phyloP scores from a whole-genome alignment of 2,329 filamentous ascomycete genomes.

The Curvularia eragrostidis region DNA sequence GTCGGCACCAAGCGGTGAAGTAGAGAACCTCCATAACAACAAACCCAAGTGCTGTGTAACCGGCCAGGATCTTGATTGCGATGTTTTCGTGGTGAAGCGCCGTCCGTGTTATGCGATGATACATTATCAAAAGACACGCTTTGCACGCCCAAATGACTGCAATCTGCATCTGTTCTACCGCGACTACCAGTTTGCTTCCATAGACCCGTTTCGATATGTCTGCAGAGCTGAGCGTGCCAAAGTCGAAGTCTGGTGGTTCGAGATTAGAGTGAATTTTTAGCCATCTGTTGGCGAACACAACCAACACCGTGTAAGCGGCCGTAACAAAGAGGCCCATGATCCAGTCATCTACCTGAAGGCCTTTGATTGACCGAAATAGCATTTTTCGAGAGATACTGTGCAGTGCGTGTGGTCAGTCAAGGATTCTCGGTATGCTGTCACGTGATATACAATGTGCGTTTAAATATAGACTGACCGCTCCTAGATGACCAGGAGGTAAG shows the following conservation, averaged over 20 bases:
- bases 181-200: slow-evolving; percentile 58
- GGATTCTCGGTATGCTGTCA: neutral
- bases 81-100: slow-evolving; percentile 37
- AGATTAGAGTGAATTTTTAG: slow-evolving; percentile 53
- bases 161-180: slow-evolving; percentile 61
- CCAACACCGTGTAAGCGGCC: slow-evolving; percentile 57
- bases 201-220: slow-evolving; percentile 44
- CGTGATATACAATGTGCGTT: neutral
- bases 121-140: slow-evolving; percentile 61
- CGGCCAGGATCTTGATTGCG: slow-evolving; percentile 54
- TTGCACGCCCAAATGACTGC: slow-evolving; percentile 61
- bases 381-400: slow-evolving; percentile 54
- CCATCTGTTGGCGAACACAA: slow-evolving; percentile 57
- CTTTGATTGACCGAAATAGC: slow-evolving; percentile 55
- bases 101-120: slow-evolving; percentile 56
- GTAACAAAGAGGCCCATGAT: slow-evolving; percentile 61
- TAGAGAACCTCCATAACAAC: slow-evolving; percentile 58
- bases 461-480: neutral
- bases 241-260: slow-evolving; percentile 55
- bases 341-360: slow-evolving; percentile 64
- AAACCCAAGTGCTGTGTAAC: slow-evolving; percentile 57
- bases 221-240: slow-evolving; percentile 48
- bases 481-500: neutral
- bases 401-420: slow-evolving; percentile 1
- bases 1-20: slow-evolving; percentile 62